Evolutionary conservation across 2,329 filamentous ascomycete species (phyloP), one percentile per base, ranked within the genome.

Genomic region (Fusarium subtropicale): DNA sequence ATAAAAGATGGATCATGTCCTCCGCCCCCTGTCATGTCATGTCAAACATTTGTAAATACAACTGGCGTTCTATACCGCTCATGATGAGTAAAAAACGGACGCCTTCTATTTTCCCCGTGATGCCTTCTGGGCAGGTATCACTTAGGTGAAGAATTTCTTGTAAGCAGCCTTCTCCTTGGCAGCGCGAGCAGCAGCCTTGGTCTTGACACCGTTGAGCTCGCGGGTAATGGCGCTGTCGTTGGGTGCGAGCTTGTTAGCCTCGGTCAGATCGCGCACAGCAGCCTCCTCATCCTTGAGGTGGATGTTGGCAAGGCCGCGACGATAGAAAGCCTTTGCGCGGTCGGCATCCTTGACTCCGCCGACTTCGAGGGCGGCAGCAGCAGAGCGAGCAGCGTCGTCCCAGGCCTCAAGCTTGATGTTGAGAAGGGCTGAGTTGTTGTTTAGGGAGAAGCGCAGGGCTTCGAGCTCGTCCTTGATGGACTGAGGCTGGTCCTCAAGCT

Each of bases 101-200:
- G 50, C 46, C 51, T 34, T 57, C 48, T 53, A 60, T 59, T 51
- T 60, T 54, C 12, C 31, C 12, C 26, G 20, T 16, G 26, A 26
- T 51, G 24, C 36, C 53, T 50, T 44, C 60, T 20, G n/a, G 30
- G 38, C 16, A 20, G 28, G 20, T 34, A 18, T 33, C 45, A 15
- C 34, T 64, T 76, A 90, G 41, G 84, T 79, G 78, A 98, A 98
- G 81, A 97, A 96, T 83, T 97, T 98, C 83, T 91, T 92, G 79
- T 95, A 97, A 8, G 91, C 91, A 73, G 92, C 93, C 87, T 94
- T 97, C 85, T 97, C 93, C 88, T 94, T 97, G 78, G 92, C 91
- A 66, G 89, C 86, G 66, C 91, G 87, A 60, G 91, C 92, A 13
- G 88, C 86, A 28, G 91, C 87, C 74, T 86, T 88, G 83, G 91